These are phyloP conservation scores for Aspergillus clavatus DNA, from an alignment of 2,329 filamentous ascomycete species.

Conservation along the genomic window DNA sequence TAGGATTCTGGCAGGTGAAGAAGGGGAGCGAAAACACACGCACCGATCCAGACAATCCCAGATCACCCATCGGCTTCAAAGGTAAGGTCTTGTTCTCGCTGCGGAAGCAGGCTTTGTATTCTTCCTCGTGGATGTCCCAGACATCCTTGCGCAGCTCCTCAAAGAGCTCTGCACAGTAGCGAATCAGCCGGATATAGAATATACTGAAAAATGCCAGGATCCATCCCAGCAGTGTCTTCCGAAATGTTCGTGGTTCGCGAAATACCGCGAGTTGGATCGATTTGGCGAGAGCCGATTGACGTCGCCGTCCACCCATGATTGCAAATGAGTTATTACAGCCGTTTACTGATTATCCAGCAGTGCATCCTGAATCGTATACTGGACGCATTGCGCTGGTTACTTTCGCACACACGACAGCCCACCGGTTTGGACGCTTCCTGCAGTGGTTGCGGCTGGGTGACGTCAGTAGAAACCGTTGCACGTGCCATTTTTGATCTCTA, in stretches of 20 bases:
- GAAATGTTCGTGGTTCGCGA: slow-evolving; percentile 24
- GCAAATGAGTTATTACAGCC: background rate
- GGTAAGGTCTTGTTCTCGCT: slow-evolving; percentile 37
- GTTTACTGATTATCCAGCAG: background rate
- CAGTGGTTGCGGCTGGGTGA: background rate
- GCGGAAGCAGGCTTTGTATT: slow-evolving; percentile 52
- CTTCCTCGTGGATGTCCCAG: slow-evolving; percentile 52
- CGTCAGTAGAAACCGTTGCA: background rate
- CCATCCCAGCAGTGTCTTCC: slow-evolving; percentile 37
- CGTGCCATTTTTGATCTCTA: slow-evolving; percentile 9
- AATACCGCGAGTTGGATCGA: slow-evolving; percentile 30
- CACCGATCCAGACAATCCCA: slow-evolving; percentile 69
- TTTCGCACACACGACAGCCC: background rate
- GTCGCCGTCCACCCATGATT: slow-evolving; percentile 20
- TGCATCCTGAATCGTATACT: background rate
- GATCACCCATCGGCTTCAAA: slow-evolving; percentile 58
- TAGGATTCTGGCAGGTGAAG: too few relatives aligned
- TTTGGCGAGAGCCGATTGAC: slow-evolving; percentile 23
- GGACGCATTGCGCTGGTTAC: background rate
- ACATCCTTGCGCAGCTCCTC: slow-evolving; percentile 46
- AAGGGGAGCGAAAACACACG: background rate
- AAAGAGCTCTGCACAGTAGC: slow-evolving; percentile 48
- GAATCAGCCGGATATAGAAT: slow-evolving; percentile 47
- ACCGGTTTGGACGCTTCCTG: too few relatives aligned
- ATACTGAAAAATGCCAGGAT: slow-evolving; percentile 53